Evolutionary conservation across 2,329 filamentous ascomycete species (phyloP).

Genomic region (Scytalidium sp.): DNA sequence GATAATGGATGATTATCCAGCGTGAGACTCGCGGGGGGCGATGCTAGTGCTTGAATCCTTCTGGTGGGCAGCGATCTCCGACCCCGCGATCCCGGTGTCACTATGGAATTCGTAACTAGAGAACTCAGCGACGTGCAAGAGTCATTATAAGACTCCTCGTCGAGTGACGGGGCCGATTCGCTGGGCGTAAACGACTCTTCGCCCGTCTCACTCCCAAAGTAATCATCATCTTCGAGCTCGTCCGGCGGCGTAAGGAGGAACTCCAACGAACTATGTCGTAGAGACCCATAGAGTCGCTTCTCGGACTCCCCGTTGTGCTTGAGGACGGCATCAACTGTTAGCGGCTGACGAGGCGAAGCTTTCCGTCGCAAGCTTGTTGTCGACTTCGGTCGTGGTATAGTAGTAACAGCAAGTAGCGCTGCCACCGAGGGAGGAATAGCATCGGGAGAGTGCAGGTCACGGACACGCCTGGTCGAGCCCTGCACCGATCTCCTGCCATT

Average conservation of each 20-base stretch:
- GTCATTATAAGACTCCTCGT: conserved; percentile 46
- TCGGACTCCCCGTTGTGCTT: conserved; percentile 45
- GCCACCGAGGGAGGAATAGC: conserved; percentile 57
- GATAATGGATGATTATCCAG: conserved; percentile 51
- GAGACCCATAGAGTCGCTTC: conserved; percentile 54
- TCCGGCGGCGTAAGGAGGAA: conserved; percentile 59
- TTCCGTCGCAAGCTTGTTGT: conserved; percentile 13
- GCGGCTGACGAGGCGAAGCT: conserved; percentile 25
- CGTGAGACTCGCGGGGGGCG: conserved; percentile 44
- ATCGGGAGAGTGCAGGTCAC: conserved; percentile 48
- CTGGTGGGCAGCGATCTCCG: conserved; percentile 40
- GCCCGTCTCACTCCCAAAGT: conserved; percentile 46
- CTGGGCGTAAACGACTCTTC: conserved; percentile 50
- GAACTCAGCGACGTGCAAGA: conserved; percentile 23
- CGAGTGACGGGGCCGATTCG: conserved; percentile 59
- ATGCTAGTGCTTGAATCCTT: conserved; percentile 52
- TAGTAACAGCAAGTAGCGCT: conserved; percentile 58
- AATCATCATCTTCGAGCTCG: conserved; percentile 47
- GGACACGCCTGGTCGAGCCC: conserved; percentile 26
- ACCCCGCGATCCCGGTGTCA: conserved; percentile 29
- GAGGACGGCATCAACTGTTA: conserved; percentile 57
- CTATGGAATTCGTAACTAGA: too few species aligned
- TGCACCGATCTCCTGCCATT: conserved; percentile 13
- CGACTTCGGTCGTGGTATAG: conserved; percentile 48
- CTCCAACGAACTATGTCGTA: conserved; percentile 55